Base-by-base conservation (phyloP, 2,329 filamentous ascomycete species). In the Trichothecium roseum region DNA sequence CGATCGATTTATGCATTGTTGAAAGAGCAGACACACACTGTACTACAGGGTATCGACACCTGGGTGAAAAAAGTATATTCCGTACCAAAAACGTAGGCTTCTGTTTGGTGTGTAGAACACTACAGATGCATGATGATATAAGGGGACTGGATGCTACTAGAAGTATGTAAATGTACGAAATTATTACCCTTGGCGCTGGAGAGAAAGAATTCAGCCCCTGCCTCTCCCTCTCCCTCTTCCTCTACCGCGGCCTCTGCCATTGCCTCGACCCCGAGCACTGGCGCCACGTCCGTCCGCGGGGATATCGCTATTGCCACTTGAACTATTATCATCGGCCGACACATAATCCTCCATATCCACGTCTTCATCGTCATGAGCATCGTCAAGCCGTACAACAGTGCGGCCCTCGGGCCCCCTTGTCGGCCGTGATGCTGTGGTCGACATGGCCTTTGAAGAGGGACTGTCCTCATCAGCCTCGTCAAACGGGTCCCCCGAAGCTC, bases 201-300 rank as follows among this genome's bases (percentile, higher is more conserved):
- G 10, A 9, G 15, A 30, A 18, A 31, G 12, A 10, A 46, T 40
- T 12, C 45, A 44, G 20, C 53, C 45, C 14, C 49, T 37, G n/a
- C 46, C 42, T 4, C 50, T 44, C 2, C 42, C 45, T 29, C 52
- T 38, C 5, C 47, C 42, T 18, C 44, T 32, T 5, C 20, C 34
- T 8, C 40, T 27, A 18, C 44, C 40, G 29, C 42, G 29, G 5
- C 38, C 38, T 30, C 37, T 20, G 7, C 34, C 20, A 24, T 24
- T 30, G 12, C 37, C 37, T 29, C 41, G 31, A n/a, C 42, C 41
- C n/a, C 43, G 36, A 8, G 28, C 17, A 7, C n/a, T 16, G 22
- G 18, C 17, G 31, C 16, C 15, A 18, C 18, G 28, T 10, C 37
- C 28, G 3, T 26, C 22, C 4, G 37, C 37, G 3, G 37, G 37